Percentiles rank a stretch among this genome's conserved stretches.
Evolutionary conservation across 164 flowering plant species (phyloP).

Genomic region (Magnolia officinalis): DNA sequence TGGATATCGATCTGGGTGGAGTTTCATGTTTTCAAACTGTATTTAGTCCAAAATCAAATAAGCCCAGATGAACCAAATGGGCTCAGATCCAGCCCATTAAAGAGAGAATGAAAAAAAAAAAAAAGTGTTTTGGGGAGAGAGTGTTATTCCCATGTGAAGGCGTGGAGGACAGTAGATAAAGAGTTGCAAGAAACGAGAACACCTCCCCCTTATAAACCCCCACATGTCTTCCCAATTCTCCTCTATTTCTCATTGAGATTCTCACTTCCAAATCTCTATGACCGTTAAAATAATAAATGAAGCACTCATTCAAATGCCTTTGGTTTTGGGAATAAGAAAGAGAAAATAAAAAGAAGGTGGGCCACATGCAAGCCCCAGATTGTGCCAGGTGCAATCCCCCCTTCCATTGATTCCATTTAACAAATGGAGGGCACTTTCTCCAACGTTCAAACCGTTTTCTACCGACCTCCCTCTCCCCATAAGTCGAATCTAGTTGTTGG

Average conservation of each 20-base stretch:
- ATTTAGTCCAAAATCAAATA: neutral
- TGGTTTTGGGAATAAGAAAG: neutral
- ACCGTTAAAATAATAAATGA: too few species aligned
- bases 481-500: conserved; percentile 37
- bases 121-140: neutral
- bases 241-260: neutral
- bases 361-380: conserved; percentile 47
- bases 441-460: conserved; percentile 35
- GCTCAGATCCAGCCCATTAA: neutral
- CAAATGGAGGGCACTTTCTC: neutral
- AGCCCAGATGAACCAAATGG: neutral
- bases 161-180: conserved; percentile 1
- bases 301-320: neutral
- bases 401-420: conserved; percentile 29
- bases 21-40: too few species aligned
- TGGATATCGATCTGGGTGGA: too few species aligned
- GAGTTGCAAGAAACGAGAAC: conserved; percentile 6
- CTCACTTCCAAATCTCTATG: neutral
- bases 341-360: neutral
- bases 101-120: neutral
- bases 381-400: conserved; percentile 53
- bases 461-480: conserved; percentile 33
- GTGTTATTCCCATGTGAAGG: conserved; percentile 1
- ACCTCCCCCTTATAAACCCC: conserved; percentile 2
- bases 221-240: neutral